Evolutionary conservation across 2,329 filamentous ascomycete genomes (phyloP).

Genomic region (Cercospora sp.): DNA sequence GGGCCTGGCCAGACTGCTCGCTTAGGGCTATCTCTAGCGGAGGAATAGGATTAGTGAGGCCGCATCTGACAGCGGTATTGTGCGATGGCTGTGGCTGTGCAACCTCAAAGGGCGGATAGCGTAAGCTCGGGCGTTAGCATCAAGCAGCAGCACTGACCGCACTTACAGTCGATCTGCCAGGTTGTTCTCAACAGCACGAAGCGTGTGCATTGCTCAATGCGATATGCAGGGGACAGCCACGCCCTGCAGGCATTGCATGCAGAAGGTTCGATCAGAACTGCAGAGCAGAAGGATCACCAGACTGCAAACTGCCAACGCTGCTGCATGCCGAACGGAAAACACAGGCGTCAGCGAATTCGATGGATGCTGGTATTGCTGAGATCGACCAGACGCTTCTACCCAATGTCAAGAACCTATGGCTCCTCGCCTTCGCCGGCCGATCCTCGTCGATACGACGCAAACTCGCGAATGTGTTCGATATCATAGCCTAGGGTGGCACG

Average conservation of each 20-base stretch:
- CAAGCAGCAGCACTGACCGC: background rate
- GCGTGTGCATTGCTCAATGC: background rate
- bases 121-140: background rate
- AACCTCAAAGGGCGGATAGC: background rate
- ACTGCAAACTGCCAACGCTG: background rate
- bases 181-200: background rate
- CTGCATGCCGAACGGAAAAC: background rate
- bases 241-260: background rate
- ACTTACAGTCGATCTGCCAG: background rate
- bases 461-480: background rate
- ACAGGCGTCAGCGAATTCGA: background rate
- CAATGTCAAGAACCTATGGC: background rate
- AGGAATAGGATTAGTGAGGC: background rate
- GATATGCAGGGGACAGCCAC: background rate
- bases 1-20: constrained; percentile 2
- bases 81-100: constrained; percentile 1
- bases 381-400: background rate
- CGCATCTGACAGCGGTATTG: background rate
- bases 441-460: background rate
- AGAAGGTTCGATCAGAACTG: background rate
- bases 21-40: background rate
- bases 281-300: background rate
- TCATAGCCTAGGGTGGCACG: background rate
- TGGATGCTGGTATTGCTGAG: background rate
- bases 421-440: background rate